Percentiles rank a stretch among this genome's conserved stretches.
Conservation (phyloP, 257 asterid species). For the Solanum megistacrolobum region DNA sequence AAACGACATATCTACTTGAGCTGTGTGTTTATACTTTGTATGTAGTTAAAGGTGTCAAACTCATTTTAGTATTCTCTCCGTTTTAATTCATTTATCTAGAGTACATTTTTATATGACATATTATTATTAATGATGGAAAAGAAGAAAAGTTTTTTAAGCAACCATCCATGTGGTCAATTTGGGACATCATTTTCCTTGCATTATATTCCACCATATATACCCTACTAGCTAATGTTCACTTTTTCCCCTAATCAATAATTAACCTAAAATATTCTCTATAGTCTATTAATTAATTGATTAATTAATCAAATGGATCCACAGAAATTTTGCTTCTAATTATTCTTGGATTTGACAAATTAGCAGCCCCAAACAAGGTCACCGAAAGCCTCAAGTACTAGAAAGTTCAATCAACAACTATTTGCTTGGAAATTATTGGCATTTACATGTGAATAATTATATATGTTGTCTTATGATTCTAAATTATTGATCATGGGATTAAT, state of each 20-base stretch:
- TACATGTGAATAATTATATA: not conserved
- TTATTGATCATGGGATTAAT: not conserved
- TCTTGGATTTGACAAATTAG: not conserved
- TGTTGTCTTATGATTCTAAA: not conserved
- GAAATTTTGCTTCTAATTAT: not conserved
- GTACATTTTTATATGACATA: not conserved
- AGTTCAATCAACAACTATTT: not conserved
- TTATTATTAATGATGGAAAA: not conserved
- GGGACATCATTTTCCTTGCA: not conserved
- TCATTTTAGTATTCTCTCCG: too few species aligned
- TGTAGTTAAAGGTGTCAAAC: too few species aligned
- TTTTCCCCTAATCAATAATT: not conserved
- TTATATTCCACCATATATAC: not conserved
- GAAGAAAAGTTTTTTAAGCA: not conserved
- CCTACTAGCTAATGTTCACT: not conserved
- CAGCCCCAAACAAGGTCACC: not conserved
- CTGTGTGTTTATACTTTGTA: too few species aligned
- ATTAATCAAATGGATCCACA: not conserved
- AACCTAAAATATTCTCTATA: not conserved
- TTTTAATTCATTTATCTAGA: too few species aligned
- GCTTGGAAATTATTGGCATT: not conserved
- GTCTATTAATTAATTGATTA: not conserved
- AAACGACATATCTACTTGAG: too few species aligned
- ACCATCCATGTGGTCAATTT: not conserved
- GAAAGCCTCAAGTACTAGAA: not conserved